A percentile compares a stretch with the other conserved stretches of the same genome.
These are phyloP conservation scores for Lachnellula willkommii DNA, from an alignment of 2,329 filamentous ascomycete genomes.

Conservation along the genomic window DNA sequence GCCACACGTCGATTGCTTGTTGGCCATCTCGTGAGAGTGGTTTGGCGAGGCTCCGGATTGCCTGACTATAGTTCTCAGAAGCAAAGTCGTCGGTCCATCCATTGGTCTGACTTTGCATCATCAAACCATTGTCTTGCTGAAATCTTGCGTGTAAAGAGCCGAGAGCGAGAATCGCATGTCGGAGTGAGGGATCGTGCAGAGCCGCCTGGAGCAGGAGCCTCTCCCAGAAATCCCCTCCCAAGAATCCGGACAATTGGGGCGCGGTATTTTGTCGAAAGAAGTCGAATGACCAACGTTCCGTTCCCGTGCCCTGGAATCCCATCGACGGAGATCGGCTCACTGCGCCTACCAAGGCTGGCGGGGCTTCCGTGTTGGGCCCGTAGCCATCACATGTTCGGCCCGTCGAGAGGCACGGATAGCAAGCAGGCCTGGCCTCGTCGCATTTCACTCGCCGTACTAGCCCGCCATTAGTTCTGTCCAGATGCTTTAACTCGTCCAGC, in stretches of 20 bases:
- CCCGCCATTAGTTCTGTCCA: no score
- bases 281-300: not conserved
- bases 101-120: no score
- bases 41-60: no score
- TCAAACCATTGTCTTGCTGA: no score
- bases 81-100: no score
- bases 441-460: not conserved
- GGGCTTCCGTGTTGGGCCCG: not conserved
- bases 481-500: no score
- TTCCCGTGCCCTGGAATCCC: not conserved
- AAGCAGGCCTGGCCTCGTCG: not conserved
- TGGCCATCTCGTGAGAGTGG: no score
- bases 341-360: not conserved
- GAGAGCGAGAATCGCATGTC: not conserved
- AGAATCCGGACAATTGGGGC: not conserved
- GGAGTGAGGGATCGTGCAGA: not conserved
- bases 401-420: not conserved
- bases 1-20: no score
- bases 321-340: not conserved
- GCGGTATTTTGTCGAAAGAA: not conserved
- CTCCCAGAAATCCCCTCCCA: not conserved
- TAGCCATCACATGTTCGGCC: conserved; percentile 4
- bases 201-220: not conserved
- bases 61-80: no score
- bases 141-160: no score